Evolutionary conservation across 1,284 basidiomycete species (phyloP).

Genomic region (Hymenochaete sp.): DNA sequence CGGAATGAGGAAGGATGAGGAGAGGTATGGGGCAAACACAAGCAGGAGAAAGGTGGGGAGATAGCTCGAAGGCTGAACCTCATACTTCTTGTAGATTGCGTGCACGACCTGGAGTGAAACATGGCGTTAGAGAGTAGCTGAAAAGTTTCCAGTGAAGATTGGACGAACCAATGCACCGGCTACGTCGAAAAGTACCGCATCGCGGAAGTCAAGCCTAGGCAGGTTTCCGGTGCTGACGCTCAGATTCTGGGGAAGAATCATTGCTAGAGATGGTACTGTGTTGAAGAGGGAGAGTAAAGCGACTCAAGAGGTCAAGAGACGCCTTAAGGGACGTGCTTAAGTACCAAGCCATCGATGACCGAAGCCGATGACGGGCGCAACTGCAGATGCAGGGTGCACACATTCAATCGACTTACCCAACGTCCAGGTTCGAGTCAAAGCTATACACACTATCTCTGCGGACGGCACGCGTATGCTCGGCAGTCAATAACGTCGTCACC

Average conservation of each 20-base stretch:
- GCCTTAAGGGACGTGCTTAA: neutral
- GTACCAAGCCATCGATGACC: neutral
- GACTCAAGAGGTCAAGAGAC: neutral
- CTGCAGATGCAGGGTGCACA: neutral
- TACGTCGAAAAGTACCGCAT: conserved; percentile 13
- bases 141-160: neutral
- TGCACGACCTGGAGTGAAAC: conserved; percentile 3
- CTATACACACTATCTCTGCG: too few relatives aligned
- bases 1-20: neutral
- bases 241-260: neutral
- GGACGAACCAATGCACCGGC: conserved; percentile 3
- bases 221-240: neutral
- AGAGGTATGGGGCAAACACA: neutral
- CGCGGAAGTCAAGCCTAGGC: conserved; percentile 8
- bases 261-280: neutral
- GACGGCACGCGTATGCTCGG: too few relatives aligned
- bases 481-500: too few relatives aligned
- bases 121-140: too few relatives aligned
- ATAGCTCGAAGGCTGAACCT: conserved; percentile 11
- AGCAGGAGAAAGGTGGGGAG: neutral
- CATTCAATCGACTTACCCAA: neutral
- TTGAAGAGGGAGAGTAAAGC: neutral
- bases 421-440: too few relatives aligned
- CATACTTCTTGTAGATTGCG: conserved; percentile 12
- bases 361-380: neutral